A percentile compares a stretch with the other conserved stretches of the same genome.
Conservation (phyloP, 2,329 filamentous ascomycete genomes). For the Plectosphaerella cucumerina region DNA sequence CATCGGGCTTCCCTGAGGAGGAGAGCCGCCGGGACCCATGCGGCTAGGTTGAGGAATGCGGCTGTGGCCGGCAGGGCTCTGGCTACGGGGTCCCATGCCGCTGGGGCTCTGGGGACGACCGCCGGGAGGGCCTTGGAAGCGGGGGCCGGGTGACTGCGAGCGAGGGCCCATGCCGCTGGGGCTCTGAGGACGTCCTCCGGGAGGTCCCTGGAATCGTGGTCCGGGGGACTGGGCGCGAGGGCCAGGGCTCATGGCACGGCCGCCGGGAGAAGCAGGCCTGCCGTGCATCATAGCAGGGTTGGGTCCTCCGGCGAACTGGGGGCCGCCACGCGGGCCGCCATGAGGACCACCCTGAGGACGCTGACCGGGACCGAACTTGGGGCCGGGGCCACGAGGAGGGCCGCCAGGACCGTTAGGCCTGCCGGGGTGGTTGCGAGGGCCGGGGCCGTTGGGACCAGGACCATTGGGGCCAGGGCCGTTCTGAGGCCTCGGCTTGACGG, state of each 20-base stretch:
- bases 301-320: conserved; percentile 23
- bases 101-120: conserved; percentile 37
- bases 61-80: conserved; percentile 39
- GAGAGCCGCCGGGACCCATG: conserved; percentile 35
- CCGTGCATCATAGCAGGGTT: conserved; percentile 28
- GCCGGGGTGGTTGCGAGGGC: conserved; percentile 39
- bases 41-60: conserved; percentile 34
- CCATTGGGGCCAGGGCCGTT: conserved; percentile 34
- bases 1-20: conserved; percentile 16
- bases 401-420: conserved; percentile 32
- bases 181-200: conserved; percentile 22
- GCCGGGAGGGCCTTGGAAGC: conserved; percentile 22
- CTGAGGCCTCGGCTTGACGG: conserved; percentile 76
- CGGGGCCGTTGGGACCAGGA: conserved; percentile 14
- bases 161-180: conserved; percentile 34
- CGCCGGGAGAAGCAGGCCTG: conserved; percentile 39
- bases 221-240: conserved; percentile 26
- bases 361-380: conserved; percentile 26
- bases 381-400: conserved; percentile 22
- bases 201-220: conserved; percentile 26
- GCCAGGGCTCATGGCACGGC: conserved; percentile 35
- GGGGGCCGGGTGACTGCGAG: conserved; percentile 43
- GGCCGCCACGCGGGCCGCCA: conserved; percentile 14
- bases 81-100: conserved; percentile 30
- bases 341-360: conserved; percentile 31